Percentiles rank a stretch among this genome's conserved stretches.
phyloP scores from a whole-genome alignment of 331 rosid genomes.

The Cydonia oblonga region DNA sequence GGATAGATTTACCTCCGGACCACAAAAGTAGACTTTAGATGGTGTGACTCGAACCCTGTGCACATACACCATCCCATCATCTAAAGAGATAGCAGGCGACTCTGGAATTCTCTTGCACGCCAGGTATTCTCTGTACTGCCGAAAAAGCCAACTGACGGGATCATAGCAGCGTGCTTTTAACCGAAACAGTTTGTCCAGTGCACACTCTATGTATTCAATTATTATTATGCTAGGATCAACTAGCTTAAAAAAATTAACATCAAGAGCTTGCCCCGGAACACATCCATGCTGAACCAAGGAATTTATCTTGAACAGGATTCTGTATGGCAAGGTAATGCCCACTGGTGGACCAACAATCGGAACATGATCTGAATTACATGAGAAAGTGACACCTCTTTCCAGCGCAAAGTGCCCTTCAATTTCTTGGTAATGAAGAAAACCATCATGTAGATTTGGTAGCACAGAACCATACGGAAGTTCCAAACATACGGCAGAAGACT shows the following conservation, averaged over 20 bases:
- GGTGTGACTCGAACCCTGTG: constrained; percentile 24
- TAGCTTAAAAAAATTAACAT: constrained; percentile 1
- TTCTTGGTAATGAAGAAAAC: constrained; percentile 4
- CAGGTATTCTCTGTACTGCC: background rate
- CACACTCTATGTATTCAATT: constrained; percentile 7
- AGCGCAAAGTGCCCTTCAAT: background rate
- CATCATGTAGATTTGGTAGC: constrained; percentile 10
- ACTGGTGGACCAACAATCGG: constrained; percentile 14
- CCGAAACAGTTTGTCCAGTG: constrained; percentile 12
- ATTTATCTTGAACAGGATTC: constrained; percentile 23
- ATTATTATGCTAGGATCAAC: constrained; percentile 11
- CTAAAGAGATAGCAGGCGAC: constrained; percentile 14
- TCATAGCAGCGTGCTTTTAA: constrained; percentile 17
- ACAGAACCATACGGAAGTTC: background rate
- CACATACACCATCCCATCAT: constrained; percentile 10
- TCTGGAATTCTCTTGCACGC: background rate
- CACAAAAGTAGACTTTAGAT: constrained; percentile 20
- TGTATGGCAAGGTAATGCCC: constrained; percentile 9
- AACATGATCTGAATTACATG: background rate
- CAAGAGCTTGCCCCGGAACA: constrained; percentile 19
- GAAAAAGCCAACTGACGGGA: constrained; percentile 13
- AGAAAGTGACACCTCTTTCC: background rate
- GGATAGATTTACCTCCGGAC: constrained; percentile 25
- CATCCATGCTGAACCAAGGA: constrained; percentile 27
- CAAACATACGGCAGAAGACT: constrained; percentile 23